Conservation (phyloP, 345 rosid species). For the Iberis pinnata region DNA sequence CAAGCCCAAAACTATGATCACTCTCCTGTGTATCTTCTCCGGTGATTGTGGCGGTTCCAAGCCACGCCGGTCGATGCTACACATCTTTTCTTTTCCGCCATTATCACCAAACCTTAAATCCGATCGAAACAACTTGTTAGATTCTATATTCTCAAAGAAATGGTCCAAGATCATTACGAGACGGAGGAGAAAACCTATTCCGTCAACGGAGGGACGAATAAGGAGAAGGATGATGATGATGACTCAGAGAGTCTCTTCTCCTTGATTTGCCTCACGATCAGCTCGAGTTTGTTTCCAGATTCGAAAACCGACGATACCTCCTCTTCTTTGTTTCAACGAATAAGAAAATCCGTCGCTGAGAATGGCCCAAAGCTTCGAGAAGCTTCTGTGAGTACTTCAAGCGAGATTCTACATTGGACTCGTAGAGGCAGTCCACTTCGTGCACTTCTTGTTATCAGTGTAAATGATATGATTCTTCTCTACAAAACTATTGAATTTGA, state of each 20-base stretch:
- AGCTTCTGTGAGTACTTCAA: slow-evolving; percentile 47
- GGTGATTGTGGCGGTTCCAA: too few species aligned
- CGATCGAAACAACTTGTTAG: slow-evolving; percentile 17
- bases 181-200: slow-evolving; percentile 11
- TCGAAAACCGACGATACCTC: slow-evolving; percentile 24
- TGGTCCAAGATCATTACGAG: slow-evolving; percentile 21
- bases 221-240: too few species aligned
- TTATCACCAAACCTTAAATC: too few species aligned
- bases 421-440: slow-evolving; percentile 77
- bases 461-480: slow-evolving; percentile 42
- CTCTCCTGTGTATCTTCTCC: too few species aligned
- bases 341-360: slow-evolving; percentile 40
- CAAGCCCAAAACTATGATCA: too few species aligned
- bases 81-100: too few species aligned
- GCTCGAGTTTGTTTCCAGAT: slow-evolving; percentile 47
- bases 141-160: neutral
- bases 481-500: too few species aligned
- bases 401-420: slow-evolving; percentile 54
- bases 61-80: too few species aligned
- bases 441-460: slow-evolving; percentile 69
- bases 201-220: too few species aligned
- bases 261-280: slow-evolving; percentile 40
- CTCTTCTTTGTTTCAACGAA: slow-evolving; percentile 43
- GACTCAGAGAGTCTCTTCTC: slow-evolving; percentile 35
- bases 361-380: slow-evolving; percentile 46